A percentile compares a stretch with the other conserved stretches of the same genome.
These are phyloP conservation scores for Diaporthe australafricana DNA, from an alignment of 2,329 filamentous ascomycete species.

Conservation along the genomic window DNA sequence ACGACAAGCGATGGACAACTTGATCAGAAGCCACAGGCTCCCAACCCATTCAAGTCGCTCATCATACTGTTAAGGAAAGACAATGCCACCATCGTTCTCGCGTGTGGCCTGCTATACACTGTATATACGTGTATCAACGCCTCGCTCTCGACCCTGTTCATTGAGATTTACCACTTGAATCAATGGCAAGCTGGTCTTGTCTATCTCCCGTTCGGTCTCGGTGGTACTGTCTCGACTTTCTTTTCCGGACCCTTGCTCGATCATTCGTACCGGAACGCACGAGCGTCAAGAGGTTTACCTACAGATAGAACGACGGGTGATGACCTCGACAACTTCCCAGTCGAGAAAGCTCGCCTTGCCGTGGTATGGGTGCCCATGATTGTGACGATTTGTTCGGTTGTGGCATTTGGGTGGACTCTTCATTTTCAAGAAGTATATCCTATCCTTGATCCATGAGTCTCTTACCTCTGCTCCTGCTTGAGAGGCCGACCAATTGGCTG, in stretches of 20 bases:
- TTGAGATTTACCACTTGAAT: constrained; percentile 41
- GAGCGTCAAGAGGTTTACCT: background rate
- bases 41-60: constrained; percentile 39
- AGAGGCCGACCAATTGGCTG: background rate
- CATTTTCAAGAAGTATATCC: background rate
- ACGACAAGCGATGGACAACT: background rate
- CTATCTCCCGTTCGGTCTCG: constrained; percentile 43
- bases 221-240: constrained; percentile 40
- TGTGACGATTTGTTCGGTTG: background rate
- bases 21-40: background rate
- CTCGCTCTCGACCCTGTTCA: constrained; percentile 41
- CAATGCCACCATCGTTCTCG: constrained; percentile 39
- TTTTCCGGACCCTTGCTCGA: constrained; percentile 16
- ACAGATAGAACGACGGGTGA: background rate
- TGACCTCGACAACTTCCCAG: background rate
- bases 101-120: constrained; percentile 40
- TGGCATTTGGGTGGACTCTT: background rate
- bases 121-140: constrained; percentile 42
- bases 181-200: constrained; percentile 42
- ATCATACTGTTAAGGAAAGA: constrained; percentile 36
- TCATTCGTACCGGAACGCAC: background rate
- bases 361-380: background rate
- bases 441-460: background rate
- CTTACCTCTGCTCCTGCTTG: background rate
- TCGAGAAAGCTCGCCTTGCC: background rate